Conservation (phyloP, 2,329 filamentous ascomycete species). For the Diaporthe ampelina region DNA sequence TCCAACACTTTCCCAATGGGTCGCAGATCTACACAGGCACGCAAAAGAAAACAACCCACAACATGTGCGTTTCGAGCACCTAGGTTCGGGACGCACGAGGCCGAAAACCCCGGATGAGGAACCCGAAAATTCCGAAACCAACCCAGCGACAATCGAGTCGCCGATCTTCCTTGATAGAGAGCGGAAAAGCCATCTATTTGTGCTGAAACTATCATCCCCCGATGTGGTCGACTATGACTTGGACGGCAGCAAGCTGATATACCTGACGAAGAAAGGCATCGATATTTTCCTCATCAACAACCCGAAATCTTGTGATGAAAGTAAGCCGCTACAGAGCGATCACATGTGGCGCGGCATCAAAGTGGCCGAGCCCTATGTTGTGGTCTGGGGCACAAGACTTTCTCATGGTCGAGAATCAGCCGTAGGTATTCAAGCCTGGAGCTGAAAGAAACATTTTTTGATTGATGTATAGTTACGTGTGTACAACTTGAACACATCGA, state of each 20-base stretch:
- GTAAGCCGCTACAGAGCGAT: not conserved
- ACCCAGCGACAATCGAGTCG: not conserved
- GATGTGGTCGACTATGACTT: slow-evolving; percentile 34
- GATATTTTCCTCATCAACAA: not conserved
- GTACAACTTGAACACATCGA: slow-evolving; percentile 9
- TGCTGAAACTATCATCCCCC: not conserved
- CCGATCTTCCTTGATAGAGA: too few relatives aligned
- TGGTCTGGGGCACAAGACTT: slow-evolving; percentile 18
- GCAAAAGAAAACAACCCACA: not conserved
- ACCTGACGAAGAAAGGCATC: slow-evolving; percentile 15
- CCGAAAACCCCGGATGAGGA: not conserved
- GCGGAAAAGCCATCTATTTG: not conserved
- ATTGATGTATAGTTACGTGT: slow-evolving; percentile 12
- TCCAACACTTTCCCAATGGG: slow-evolving; percentile 14
- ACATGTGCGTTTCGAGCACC: not conserved
- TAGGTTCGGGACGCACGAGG: not conserved
- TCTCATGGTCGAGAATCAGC: not conserved
- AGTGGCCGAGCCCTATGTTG: slow-evolving; percentile 24
- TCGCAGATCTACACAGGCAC: not conserved
- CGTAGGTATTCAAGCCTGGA: not conserved
- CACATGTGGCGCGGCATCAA: slow-evolving; percentile 30
- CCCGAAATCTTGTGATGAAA: not conserved
- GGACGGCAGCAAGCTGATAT: slow-evolving; percentile 3
- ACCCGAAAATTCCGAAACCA: too few relatives aligned
- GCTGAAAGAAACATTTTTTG: not conserved